These are phyloP conservation scores for Austroboletus festivus DNA, from an alignment of 768 basidiomycete genomes.

Conservation along the genomic window DNA sequence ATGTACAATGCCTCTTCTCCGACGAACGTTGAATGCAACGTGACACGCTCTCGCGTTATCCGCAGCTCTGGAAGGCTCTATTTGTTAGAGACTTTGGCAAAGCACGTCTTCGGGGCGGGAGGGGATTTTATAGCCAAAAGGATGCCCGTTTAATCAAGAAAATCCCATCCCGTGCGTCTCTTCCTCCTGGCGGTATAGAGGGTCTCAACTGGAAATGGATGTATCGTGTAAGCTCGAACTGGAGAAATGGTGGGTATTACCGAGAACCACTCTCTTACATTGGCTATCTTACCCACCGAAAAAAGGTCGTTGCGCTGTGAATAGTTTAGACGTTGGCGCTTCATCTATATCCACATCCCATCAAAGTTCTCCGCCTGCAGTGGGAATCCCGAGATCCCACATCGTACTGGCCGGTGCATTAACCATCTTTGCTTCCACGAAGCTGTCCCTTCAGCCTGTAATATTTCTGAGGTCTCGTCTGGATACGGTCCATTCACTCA, in stretches of 20 bases:
- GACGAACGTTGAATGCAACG: background rate
- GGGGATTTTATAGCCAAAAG: conserved; percentile 53
- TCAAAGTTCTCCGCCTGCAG: background rate
- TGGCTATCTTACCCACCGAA: conserved; percentile 20
- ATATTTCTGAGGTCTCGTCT: conserved; percentile 23
- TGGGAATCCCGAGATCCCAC: conserved; percentile 27
- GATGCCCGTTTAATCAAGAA: conserved; percentile 59
- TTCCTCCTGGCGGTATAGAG: conserved; percentile 26
- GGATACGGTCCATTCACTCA: conserved; percentile 37
- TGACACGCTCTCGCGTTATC: conserved; percentile 1
- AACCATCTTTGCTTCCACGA: conserved; percentile 55
- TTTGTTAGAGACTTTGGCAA: conserved; percentile 67
- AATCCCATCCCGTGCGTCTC: conserved; percentile 50
- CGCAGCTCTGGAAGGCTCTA: conserved; percentile 63
- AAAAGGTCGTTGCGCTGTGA: conserved; percentile 62
- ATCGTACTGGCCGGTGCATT: conserved; percentile 59
- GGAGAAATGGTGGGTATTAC: conserved; percentile 62
- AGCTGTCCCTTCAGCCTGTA: conserved; percentile 18
- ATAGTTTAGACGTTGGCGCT: conserved; percentile 27
- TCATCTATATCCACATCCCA: background rate
- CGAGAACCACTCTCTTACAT: conserved; percentile 8
- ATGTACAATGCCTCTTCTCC: background rate
- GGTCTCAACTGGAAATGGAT: conserved; percentile 76
- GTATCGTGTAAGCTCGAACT: conserved; percentile 82
- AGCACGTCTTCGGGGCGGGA: conserved; percentile 61